Base-by-base conservation (phyloP, 306 rosid species). In the Dicorynia guianensis region DNA sequence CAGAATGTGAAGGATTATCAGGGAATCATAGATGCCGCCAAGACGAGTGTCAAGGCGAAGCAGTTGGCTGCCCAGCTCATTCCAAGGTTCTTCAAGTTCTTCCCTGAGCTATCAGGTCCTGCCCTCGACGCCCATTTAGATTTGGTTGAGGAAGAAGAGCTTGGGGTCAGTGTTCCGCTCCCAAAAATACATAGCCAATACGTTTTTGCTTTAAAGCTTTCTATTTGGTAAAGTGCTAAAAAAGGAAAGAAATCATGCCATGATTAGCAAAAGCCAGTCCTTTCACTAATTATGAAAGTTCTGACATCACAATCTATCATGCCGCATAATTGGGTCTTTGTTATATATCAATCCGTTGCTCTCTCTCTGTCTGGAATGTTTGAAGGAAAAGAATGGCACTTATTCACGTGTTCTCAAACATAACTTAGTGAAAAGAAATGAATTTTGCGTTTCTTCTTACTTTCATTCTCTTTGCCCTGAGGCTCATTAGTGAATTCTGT, bases 81-180 rank as follows among this genome's bases (percentile, higher is more conserved):
- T 79, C 99, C 98, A 2, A 90, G 89, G 88, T 95, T 92, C 82
- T 95, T 85, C 82, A 95, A 95, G 85, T 92, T 86, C 84, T 92
- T 95, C 72, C 97, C 99, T 5, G 87, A 74, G 53, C 96, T 90
- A 6, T 90, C 97, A 7, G 89, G 88, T 5, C 86, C 90, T 0
- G 99, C 97, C 11, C 84, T 95, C 3, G 89, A 87, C 20, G 82
- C 91, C 0, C 97, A 92, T 77, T 82, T 95, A 19, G 97, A 95
- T 92, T 87, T 95, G 90, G 87, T 92, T 60, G 99, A 95, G 76
- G 99, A 87, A 71, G 97, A 89, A 66, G 99, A 95, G 74, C 97
- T 95, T 4, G 97, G 93, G 87, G 99, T 95, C 6, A 72, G 98
- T 89, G 33, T 67, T 38, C 50, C 59, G 17, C 47, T 55, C 15